Percentiles rank a stretch among this genome's conserved stretches.
Evolutionary conservation across 768 basidiomycete species (phyloP).

Genomic region (Naganishia vaughanmartiniae): DNA sequence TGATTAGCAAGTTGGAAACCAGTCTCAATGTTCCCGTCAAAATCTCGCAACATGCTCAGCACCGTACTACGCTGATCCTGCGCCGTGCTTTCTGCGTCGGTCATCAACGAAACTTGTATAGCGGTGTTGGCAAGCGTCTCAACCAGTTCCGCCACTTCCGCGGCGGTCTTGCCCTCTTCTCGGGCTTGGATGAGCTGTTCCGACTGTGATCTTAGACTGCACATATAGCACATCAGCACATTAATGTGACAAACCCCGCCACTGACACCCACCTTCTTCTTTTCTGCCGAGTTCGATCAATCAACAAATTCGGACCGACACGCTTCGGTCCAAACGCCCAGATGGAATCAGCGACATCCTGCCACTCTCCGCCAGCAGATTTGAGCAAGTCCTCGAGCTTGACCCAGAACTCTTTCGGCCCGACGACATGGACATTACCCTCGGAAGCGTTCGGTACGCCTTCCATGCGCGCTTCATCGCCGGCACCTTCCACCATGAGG

Average conservation of each 20-base stretch:
- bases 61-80: slow-evolving; percentile 35
- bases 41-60: slow-evolving; percentile 55
- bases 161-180: slow-evolving; percentile 45
- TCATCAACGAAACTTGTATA: slow-evolving; percentile 13
- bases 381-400: slow-evolving; percentile 64
- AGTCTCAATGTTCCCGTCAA: slow-evolving; percentile 79
- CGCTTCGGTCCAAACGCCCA: slow-evolving; percentile 91
- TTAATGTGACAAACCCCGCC: too few relatives aligned
- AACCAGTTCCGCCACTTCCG: slow-evolving; percentile 44
- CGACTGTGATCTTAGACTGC: slow-evolving; percentile 19
- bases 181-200: slow-evolving; percentile 39
- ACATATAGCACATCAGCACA: not conserved
- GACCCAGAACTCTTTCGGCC: slow-evolving; percentile 75
- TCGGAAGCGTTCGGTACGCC: slow-evolving; percentile 26
- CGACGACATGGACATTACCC: slow-evolving; percentile 33
- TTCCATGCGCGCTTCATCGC: slow-evolving; percentile 37
- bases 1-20: slow-evolving; percentile 94
- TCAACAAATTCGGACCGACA: slow-evolving; percentile 78
- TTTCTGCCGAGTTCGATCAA: slow-evolving; percentile 60
- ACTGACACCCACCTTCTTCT: slow-evolving; percentile 45
- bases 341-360: slow-evolving; percentile 64
- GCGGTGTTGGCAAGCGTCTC: slow-evolving; percentile 35
- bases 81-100: slow-evolving; percentile 23
- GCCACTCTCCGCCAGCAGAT: slow-evolving; percentile 76
- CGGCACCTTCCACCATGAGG: slow-evolving; percentile 44